A percentile compares a stretch with the other conserved stretches of the same genome.
Evolutionary conservation across 306 rosid genomes (phyloP).

Genomic region (Lathyrus tuberosus): DNA sequence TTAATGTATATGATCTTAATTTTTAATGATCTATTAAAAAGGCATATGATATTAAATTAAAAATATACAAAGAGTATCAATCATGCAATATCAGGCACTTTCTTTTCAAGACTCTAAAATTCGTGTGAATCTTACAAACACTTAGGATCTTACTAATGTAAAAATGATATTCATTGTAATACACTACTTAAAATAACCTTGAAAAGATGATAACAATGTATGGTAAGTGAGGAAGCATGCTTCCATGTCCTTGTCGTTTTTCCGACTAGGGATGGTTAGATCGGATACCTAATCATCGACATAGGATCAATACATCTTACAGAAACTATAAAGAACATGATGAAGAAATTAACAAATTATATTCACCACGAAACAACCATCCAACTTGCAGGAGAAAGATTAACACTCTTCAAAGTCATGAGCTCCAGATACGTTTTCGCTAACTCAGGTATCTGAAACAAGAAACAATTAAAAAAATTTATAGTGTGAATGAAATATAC

Average conservation of each 20-base stretch:
- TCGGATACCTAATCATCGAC: constrained; percentile 67
- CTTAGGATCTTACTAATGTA: background rate
- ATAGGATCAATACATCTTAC: constrained; percentile 1
- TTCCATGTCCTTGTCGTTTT: constrained; percentile 63
- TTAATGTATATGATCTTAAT: too few species aligned
- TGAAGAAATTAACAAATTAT: background rate
- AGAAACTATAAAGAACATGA: background rate
- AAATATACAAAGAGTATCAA: background rate
- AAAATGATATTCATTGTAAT: background rate
- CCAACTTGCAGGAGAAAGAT: too few species aligned
- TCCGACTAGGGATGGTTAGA: constrained; percentile 66
- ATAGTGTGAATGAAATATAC: constrained; percentile 6
- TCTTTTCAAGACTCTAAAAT: too few species aligned
- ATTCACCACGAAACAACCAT: too few species aligned
- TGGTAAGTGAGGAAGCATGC: constrained; percentile 82
- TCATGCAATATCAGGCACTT: background rate
- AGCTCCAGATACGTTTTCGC: constrained; percentile 53
- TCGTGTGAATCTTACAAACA: too few species aligned
- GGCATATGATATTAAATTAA: background rate
- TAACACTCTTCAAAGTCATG: too few species aligned
- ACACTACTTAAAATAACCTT: constrained; percentile 51
- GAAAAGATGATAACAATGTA: constrained; percentile 74
- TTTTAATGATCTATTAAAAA: too few species aligned
- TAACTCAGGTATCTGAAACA: constrained; percentile 62
- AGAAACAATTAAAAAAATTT: background rate